These are phyloP conservation scores for Rhynchospora breviuscula DNA, from an alignment of 176 grass and related monocot genomes.

Conservation along the genomic window DNA sequence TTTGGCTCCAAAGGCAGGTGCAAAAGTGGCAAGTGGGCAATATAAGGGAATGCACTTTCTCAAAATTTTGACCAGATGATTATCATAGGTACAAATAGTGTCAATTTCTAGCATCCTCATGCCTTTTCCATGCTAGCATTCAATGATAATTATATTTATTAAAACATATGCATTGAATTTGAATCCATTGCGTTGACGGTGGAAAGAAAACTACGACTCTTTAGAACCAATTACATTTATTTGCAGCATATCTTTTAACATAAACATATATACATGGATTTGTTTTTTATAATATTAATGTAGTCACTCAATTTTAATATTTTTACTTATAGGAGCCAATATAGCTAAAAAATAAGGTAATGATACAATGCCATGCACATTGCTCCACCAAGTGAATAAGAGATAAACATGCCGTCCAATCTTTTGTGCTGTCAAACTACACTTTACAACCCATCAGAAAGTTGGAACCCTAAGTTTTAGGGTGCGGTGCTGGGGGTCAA, in stretches of 20 bases:
- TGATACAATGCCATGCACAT: neutral
- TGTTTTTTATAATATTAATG: neutral
- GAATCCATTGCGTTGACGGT: neutral
- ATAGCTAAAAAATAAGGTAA: neutral
- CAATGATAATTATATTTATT: neutral
- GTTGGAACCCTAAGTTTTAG: neutral
- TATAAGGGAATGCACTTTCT: neutral
- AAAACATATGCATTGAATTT: neutral
- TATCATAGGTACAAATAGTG: neutral
- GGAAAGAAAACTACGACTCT: neutral
- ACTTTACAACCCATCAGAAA: neutral
- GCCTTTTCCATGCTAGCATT: neutral
- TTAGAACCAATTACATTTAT: neutral
- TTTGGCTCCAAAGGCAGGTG: neutral
- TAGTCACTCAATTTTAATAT: neutral
- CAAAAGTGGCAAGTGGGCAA: neutral
- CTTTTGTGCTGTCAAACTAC: neutral
- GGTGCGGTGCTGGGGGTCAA: neutral
- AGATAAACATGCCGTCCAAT: neutral
- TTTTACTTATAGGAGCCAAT: neutral
- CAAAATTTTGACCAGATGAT: neutral
- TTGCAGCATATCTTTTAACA: neutral
- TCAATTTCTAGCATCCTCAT: neutral
- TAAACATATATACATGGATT: neutral
- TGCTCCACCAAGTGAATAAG: neutral